Base-by-base conservation (phyloP, 2,329 filamentous ascomycete species). In the Alternaria brassicicola region DNA sequence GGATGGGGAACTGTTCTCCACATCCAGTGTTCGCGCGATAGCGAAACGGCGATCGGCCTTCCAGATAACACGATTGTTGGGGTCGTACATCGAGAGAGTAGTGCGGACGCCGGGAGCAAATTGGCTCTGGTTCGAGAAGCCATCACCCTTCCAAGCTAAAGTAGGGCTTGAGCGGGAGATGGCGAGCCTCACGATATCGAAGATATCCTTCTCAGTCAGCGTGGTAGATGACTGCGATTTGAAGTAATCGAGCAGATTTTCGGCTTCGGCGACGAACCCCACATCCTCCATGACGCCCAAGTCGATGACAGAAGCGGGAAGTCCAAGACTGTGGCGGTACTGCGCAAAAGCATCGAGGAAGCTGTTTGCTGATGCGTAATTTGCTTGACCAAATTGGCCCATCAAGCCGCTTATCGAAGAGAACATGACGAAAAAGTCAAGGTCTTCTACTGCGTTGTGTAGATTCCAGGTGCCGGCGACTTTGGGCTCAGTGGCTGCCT, bases 261-360 rank as follows among this genome's bases (percentile, higher is more conserved):
- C 33, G 33, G 5, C 58, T 7, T 56, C 6, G n/a, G 30, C 15
- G 4, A 81, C 66, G 52, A 73, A 78, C 1, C 81, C 80, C 4
- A 69, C 39, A 21, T 52, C 79, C 4, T 71, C 68, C 12, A 88
- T 79, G 2, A 80, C 79, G 0, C 84, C 84, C 9, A 88, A 73
- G 63, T 87, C 81, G 2, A 88, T 41, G 0, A 45, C 35, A 2
- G 74, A 25, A 25, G 30, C 30, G 7, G 35, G n/a, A 3, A 36
- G 35, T 3, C 17, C 35, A 3, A 19, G 35, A 8, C 35, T 10
- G 17, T 9, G 6, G 6, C 35, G n/a, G 8, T 36, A 36, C 17
- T 36, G 35, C n/a, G 8, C 35, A 10, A 36, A 36, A 4, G n/a
- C n/a, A 3, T 36, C 35, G 2, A 36, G 35, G 35, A 36, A 36